phyloP scores from a whole-genome alignment of 352 stramenopile species.

The Pythium aphanidermatum region DNA sequence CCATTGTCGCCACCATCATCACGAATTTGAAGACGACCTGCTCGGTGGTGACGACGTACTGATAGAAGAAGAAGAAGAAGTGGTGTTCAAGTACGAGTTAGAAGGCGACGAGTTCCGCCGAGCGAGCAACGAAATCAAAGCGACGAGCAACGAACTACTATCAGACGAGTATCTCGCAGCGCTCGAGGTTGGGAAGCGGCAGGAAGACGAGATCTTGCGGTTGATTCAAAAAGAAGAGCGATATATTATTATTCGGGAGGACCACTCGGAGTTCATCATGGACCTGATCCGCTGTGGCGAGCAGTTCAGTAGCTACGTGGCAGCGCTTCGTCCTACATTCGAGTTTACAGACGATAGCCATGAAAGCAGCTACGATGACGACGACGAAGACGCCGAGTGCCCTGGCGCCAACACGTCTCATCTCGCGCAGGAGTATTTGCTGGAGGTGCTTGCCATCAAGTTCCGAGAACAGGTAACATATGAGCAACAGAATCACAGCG shows the following conservation, averaged over 20 bases:
- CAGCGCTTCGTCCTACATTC: conserved; percentile 26
- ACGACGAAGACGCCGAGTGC: conserved; percentile 59
- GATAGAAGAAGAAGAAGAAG: conserved; percentile 55
- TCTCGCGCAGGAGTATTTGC: conserved; percentile 67
- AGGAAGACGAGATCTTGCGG: conserved; percentile 64
- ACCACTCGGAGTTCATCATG: conserved; percentile 78
- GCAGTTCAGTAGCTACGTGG: conserved; percentile 63
- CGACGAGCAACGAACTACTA: conserved; percentile 25
- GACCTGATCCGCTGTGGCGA: conserved; percentile 72
- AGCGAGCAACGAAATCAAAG: neutral
- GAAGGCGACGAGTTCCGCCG: conserved; percentile 34
- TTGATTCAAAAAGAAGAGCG: conserved; percentile 76
- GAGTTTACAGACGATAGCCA: conserved; percentile 14
- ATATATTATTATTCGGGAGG: conserved; percentile 80
- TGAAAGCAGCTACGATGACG: conserved; percentile 37
- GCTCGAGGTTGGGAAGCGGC: conserved; percentile 53
- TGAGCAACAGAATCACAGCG: neutral
- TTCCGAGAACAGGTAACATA: conserved; percentile 62
- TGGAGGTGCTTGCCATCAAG: conserved; percentile 75
- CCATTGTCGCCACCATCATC: conserved; percentile 5
- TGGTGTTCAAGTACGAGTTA: conserved; percentile 73
- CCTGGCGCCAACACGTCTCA: conserved; percentile 71
- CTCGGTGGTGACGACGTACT: conserved; percentile 33
- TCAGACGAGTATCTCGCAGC: conserved; percentile 63
- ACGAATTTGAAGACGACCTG: conserved; percentile 31